These are phyloP conservation scores for Paxillus involutus DNA, from an alignment of 768 basidiomycete genomes.

Conservation along the genomic window DNA sequence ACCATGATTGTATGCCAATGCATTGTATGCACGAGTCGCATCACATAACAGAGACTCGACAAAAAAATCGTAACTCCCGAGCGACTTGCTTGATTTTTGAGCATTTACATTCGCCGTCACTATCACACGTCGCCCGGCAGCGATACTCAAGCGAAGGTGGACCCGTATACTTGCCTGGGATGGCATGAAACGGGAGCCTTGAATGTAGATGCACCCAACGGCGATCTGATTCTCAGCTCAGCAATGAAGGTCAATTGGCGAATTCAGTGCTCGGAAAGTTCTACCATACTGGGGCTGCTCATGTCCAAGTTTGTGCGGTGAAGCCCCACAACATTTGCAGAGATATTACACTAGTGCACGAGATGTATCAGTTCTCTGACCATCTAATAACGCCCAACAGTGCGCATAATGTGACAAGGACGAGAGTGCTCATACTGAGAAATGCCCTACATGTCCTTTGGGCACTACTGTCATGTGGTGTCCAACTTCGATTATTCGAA, in stretches of 20 bases:
- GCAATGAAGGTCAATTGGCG: too few relatives aligned
- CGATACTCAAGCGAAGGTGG: too few relatives aligned
- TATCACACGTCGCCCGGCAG: too few relatives aligned
- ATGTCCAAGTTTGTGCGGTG: too few relatives aligned
- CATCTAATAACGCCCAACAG: slow-evolving; percentile 19
- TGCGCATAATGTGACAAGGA: slow-evolving; percentile 20
- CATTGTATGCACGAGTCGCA: slow-evolving; percentile 16
- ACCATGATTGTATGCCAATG: slow-evolving; percentile 20
- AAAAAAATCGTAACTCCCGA: background rate
- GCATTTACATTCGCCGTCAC: too few relatives aligned
- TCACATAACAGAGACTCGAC: slow-evolving; percentile 13
- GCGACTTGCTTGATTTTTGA: background rate
- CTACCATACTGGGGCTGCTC: too few relatives aligned
- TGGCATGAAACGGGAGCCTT: too few relatives aligned
- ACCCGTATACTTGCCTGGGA: too few relatives aligned
- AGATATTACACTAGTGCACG: background rate
- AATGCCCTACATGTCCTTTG: slow-evolving; percentile 15
- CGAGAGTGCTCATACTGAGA: slow-evolving; percentile 19
- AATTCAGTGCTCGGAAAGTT: too few relatives aligned
- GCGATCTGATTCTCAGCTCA: too few relatives aligned
- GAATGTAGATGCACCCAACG: too few relatives aligned
- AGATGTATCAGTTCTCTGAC: slow-evolving; percentile 15
- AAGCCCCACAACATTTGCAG: too few relatives aligned
- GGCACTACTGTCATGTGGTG: slow-evolving; percentile 5
- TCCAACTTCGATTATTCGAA: slow-evolving; percentile 1